Evolutionary conservation across 1,284 basidiomycete genomes (phyloP).

Genomic region (Pyrrhoderma noxium): DNA sequence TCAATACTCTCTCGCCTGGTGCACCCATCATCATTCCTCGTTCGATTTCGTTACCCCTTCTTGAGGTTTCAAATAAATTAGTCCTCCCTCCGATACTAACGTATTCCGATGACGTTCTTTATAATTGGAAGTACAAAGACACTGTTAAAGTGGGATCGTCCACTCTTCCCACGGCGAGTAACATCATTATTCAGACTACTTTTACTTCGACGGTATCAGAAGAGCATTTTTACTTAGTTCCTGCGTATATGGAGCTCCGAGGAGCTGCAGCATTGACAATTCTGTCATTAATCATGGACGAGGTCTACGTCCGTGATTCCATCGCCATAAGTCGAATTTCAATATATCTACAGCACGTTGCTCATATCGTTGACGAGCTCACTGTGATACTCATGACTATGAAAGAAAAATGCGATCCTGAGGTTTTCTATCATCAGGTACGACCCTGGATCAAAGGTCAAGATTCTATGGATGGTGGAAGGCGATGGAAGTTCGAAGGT

Average conservation of each 20-base stretch:
- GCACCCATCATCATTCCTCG: conserved; percentile 59
- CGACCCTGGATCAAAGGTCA: conserved; percentile 91
- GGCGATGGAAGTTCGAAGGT: conserved; percentile 80
- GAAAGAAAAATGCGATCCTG: conserved; percentile 69
- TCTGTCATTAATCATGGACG: conserved; percentile 87
- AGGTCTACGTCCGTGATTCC: conserved; percentile 82
- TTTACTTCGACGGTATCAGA: conserved; percentile 84
- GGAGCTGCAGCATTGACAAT: conserved; percentile 80
- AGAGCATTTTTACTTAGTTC: conserved; percentile 84
- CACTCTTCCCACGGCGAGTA: conserved; percentile 40
- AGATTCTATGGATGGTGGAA: conserved; percentile 53
- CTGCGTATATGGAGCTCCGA: conserved; percentile 86
- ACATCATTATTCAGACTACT: conserved; percentile 55
- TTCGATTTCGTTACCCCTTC: conserved; percentile 70
- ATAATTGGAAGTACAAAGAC: conserved; percentile 71
- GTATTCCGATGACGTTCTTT: conserved; percentile 90
- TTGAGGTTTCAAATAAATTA: conserved; percentile 69
- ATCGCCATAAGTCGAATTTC: conserved; percentile 72
- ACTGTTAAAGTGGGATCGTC: conserved; percentile 12
- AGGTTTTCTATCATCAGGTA: conserved; percentile 77
- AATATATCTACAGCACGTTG: conserved; percentile 61
- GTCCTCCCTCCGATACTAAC: conserved; percentile 87
- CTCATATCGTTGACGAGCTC: conserved; percentile 61
- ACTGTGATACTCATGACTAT: conserved; percentile 57
- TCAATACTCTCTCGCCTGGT: conserved; percentile 62